Conservation (phyloP, 306 rosid genomes). For the Acacia crassicarpa region DNA sequence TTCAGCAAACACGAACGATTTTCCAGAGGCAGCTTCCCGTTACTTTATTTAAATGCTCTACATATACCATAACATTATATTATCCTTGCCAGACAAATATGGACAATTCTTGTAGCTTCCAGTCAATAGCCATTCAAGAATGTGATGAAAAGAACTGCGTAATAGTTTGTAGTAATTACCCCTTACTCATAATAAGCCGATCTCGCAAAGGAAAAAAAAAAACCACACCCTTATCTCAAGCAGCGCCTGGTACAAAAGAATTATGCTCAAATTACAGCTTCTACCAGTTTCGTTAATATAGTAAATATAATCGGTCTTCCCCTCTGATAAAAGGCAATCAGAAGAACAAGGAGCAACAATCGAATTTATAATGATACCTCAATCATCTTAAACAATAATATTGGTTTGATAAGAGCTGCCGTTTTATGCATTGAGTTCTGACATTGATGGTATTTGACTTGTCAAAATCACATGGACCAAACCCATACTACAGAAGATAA, state of each 20-base stretch:
- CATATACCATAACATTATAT: background rate
- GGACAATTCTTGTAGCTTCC: background rate
- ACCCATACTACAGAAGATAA: background rate
- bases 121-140: background rate
- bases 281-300: background rate
- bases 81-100: background rate
- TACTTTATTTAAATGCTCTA: background rate
- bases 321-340: background rate
- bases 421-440: background rate
- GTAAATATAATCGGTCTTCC: background rate
- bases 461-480: slow-evolving; percentile 18
- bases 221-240: background rate
- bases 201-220: background rate
- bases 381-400: slow-evolving; percentile 5
- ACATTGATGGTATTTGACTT: background rate
- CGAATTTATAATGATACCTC: background rate
- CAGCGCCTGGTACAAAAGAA: background rate
- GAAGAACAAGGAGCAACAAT: background rate
- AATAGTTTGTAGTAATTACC: background rate
- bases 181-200: background rate
- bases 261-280: background rate
- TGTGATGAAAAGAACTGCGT: background rate
- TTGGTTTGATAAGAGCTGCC: background rate
- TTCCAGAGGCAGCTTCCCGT: background rate
- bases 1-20: background rate